phyloP scores from a whole-genome alignment of 306 rosid species.

The Carpinus fangiana region DNA sequence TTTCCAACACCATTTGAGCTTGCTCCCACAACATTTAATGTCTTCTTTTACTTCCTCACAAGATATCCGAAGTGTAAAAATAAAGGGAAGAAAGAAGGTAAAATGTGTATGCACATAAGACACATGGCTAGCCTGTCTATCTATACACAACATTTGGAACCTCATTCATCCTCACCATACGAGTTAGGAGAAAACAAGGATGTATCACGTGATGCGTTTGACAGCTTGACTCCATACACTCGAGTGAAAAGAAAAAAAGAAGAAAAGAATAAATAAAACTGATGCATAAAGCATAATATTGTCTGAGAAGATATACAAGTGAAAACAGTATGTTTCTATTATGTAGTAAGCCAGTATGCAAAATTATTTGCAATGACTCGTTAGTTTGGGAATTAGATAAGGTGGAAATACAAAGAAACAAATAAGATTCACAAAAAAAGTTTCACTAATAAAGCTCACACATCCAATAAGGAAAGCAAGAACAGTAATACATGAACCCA shows the following conservation, averaged over 20 bases:
- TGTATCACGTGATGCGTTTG: neutral
- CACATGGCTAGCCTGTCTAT: neutral
- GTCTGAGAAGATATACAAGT: neutral
- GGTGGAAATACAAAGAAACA: neutral
- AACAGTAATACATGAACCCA: neutral
- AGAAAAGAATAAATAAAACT: neutral
- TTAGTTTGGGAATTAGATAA: neutral
- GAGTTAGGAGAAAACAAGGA: neutral
- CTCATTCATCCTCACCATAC: neutral
- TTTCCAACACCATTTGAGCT: neutral
- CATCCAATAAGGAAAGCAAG: neutral
- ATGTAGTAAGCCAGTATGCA: neutral
- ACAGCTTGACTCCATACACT: neutral
- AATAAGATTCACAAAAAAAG: neutral
- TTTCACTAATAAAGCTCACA: neutral
- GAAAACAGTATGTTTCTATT: neutral
- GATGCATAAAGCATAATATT: neutral
- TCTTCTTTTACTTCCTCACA: neutral
- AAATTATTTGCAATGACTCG: neutral
- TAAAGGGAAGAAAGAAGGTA: neutral
- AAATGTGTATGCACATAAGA: neutral
- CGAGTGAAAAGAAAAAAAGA: neutral
- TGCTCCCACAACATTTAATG: neutral
- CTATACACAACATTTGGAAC: neutral
- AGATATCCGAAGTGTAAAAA: neutral